phyloP scores from a whole-genome alignment of 306 rosid species.

The Psophocarpus tetragonolobus region DNA sequence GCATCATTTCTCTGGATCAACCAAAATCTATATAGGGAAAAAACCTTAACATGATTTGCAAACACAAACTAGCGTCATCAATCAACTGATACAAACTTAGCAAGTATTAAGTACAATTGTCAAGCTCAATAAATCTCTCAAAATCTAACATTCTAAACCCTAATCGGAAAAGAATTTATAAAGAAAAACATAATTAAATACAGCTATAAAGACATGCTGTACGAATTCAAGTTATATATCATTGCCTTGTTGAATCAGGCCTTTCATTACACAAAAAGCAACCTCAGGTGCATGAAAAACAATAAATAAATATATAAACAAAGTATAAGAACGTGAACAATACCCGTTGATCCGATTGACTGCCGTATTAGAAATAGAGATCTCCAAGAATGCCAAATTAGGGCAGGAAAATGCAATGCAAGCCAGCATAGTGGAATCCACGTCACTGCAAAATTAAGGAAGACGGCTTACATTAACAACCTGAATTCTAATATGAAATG shows the following conservation, averaged over 20 bases:
- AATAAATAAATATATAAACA: background rate
- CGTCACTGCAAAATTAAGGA: constrained; percentile 57
- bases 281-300: background rate
- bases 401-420: constrained; percentile 97
- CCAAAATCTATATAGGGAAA: background rate
- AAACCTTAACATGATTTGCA: background rate
- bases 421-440: constrained; percentile 91
- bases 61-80: background rate
- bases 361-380: constrained; percentile 47
- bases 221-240: background rate
- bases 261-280: background rate
- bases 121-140: background rate
- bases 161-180: background rate
- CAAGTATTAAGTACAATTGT: background rate
- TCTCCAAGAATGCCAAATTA: constrained; percentile 65
- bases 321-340: background rate
- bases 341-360: constrained; percentile 91
- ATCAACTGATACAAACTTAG: background rate
- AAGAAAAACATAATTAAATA: background rate
- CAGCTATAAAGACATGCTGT: background rate
- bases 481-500: background rate
- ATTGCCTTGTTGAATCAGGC: background rate
- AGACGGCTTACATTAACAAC: background rate
- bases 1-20: background rate
- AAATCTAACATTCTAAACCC: background rate